Conservation (phyloP, 345 rosid species). For the Garcia nutans region DNA sequence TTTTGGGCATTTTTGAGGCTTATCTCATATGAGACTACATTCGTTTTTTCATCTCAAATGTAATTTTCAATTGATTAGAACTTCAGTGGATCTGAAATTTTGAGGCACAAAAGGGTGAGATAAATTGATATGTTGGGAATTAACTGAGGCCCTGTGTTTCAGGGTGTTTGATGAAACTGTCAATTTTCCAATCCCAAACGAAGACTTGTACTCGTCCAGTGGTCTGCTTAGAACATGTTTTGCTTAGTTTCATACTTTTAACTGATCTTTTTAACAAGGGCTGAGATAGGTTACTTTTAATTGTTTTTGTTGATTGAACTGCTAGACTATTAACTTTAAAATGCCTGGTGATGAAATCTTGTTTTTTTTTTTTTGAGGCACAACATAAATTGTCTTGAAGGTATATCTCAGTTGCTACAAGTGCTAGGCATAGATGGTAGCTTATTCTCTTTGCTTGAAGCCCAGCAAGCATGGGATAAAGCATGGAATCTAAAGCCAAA, state of each 20-base stretch:
- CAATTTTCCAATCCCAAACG: not conserved
- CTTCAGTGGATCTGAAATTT: not conserved
- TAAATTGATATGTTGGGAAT: not conserved
- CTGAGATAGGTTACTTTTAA: not conserved
- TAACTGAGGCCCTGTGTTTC: not conserved
- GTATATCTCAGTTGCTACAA: too few species aligned
- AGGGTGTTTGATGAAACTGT: conserved; percentile 1
- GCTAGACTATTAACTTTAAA: too few species aligned
- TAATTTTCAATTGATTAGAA: not conserved
- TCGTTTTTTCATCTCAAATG: conserved; percentile 10
- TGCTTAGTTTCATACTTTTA: not conserved
- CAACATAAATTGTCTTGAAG: too few species aligned
- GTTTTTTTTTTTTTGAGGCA: too few species aligned
- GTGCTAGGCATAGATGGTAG: too few species aligned
- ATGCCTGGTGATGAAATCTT: too few species aligned
- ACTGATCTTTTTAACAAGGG: too few species aligned
- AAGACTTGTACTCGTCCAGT: too few species aligned
- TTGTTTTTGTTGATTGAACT: too few species aligned
- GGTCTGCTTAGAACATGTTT: not conserved
- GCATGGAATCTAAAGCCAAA: too few species aligned
- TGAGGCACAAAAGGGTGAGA: conserved; percentile 2
- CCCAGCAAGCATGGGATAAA: too few species aligned
- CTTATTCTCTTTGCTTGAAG: too few species aligned
- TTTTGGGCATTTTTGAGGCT: conserved; percentile 9
- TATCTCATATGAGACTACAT: conserved; percentile 9